These are phyloP conservation scores for Hypholoma fasciculare DNA, from an alignment of 768 basidiomycete species.

Conservation along the genomic window DNA sequence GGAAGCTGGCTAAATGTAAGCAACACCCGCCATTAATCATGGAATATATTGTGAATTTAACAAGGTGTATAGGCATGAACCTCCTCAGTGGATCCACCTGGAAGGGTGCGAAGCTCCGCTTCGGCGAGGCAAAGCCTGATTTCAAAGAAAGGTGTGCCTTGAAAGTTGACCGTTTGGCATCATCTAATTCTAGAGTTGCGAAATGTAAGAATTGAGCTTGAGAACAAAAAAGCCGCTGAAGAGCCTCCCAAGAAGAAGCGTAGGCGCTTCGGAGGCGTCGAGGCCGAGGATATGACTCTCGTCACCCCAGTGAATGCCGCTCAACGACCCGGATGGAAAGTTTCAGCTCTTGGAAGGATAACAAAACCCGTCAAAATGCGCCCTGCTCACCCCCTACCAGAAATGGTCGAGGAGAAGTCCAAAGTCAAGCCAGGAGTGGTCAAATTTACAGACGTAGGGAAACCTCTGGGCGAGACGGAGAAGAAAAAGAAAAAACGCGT, in stretches of 20 bases:
- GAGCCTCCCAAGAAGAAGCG: slow-evolving; percentile 47
- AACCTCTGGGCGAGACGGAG: slow-evolving; percentile 11
- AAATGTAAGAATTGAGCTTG: slow-evolving; percentile 23
- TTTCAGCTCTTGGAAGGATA: slow-evolving; percentile 65
- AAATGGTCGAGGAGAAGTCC: slow-evolving; percentile 25
- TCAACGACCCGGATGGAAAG: slow-evolving; percentile 62
- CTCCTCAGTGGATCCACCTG: slow-evolving; percentile 79
- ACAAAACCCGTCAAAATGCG: slow-evolving; percentile 71
- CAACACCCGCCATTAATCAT: slow-evolving; percentile 2
- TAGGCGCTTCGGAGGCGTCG: slow-evolving; percentile 35
- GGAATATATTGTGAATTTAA: slow-evolving; percentile 3
- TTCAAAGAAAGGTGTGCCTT: slow-evolving; percentile 57
- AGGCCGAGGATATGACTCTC: slow-evolving; percentile 64
- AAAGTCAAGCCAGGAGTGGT: slow-evolving; percentile 18
- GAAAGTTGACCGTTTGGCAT: not conserved
- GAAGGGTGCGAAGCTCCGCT: slow-evolving; percentile 84
- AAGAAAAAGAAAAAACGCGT: slow-evolving; percentile 45
- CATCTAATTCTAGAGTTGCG: slow-evolving; percentile 7
- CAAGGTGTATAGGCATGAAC: slow-evolving; percentile 56
- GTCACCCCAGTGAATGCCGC: slow-evolving; percentile 58
- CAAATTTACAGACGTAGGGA: slow-evolving; percentile 15
- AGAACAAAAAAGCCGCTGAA: slow-evolving; percentile 23
- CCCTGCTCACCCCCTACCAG: slow-evolving; percentile 59
- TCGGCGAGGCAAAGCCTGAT: slow-evolving; percentile 83
- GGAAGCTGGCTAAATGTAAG: slow-evolving; percentile 67